phyloP scores from a whole-genome alignment of 2,329 filamentous ascomycete species.

The Paracamarosporium sp. region DNA sequence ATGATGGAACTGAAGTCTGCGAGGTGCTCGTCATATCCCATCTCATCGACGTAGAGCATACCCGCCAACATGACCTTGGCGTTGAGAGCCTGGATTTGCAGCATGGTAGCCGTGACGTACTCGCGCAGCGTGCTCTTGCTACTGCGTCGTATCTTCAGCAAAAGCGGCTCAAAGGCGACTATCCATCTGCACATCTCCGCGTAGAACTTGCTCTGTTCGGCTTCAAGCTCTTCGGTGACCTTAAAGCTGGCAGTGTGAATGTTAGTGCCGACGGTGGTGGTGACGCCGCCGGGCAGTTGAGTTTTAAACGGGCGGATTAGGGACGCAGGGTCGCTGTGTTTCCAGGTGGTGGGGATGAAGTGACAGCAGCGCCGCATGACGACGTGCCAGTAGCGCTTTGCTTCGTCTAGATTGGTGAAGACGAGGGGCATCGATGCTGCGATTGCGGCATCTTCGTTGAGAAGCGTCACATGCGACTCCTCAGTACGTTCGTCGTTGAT shows the following conservation, averaged over 20 bases:
- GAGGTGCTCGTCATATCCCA: constrained; percentile 12
- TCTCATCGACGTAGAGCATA: constrained; percentile 12
- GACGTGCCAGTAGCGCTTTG: constrained; percentile 15
- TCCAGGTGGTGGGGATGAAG: constrained; percentile 17
- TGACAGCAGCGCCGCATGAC: constrained; percentile 16
- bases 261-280: constrained; percentile 12
- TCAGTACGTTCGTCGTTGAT: constrained; percentile 10
- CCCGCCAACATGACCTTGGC: constrained; percentile 13
- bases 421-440: constrained; percentile 7
- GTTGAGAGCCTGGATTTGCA: constrained; percentile 18
- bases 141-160: constrained; percentile 3
- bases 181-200: constrained; percentile 15
- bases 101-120: constrained; percentile 14
- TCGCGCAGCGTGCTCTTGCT: constrained; percentile 3
- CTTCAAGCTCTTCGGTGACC: constrained; percentile 5
- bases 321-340: constrained; percentile 2
- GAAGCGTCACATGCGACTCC: constrained; percentile 4
- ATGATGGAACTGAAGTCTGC: constrained; percentile 14
- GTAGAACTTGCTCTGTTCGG: not conserved
- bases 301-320: constrained; percentile 7
- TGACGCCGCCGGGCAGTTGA: constrained; percentile 8
- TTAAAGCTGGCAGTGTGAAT: constrained; percentile 13
- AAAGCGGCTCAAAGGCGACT: constrained; percentile 13
- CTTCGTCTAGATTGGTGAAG: constrained; percentile 11
- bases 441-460: constrained; percentile 10